These are phyloP conservation scores for Rhodofomes roseus DNA, from an alignment of 1,284 basidiomycete genomes.

Conservation along the genomic window DNA sequence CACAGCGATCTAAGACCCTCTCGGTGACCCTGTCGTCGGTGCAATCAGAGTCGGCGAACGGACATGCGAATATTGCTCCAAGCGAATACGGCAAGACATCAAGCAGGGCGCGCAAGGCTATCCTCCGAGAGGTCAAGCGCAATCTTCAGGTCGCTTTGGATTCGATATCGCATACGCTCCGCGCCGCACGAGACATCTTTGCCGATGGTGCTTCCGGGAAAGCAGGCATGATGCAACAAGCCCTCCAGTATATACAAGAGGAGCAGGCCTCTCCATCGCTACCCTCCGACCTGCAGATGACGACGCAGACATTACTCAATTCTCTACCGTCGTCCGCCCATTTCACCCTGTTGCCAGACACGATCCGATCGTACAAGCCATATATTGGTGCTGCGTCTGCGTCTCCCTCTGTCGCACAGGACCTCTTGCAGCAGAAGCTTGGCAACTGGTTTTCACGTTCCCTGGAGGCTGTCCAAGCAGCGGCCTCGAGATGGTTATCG, in stretches of 20 bases:
- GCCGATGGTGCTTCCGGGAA: slow-evolving; percentile 23
- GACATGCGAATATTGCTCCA: slow-evolving; percentile 25
- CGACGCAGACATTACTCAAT: slow-evolving; percentile 56
- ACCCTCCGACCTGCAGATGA: slow-evolving; percentile 54
- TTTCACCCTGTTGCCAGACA: slow-evolving; percentile 60
- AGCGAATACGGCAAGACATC: slow-evolving; percentile 14
- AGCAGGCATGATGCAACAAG: slow-evolving; percentile 50
- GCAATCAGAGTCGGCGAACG: slow-evolving; percentile 33
- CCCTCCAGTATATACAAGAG: slow-evolving; percentile 57
- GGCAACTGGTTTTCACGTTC: slow-evolving; percentile 59
- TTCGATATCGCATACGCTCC: slow-evolving; percentile 53
- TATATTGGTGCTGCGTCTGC: slow-evolving; percentile 64
- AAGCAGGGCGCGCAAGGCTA: slow-evolving; percentile 26
- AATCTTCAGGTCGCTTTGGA: slow-evolving; percentile 48
- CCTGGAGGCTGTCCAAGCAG: slow-evolving; percentile 38
- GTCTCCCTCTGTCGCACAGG: slow-evolving; percentile 43
- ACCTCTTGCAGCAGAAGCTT: slow-evolving; percentile 43
- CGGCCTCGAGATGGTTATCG: slow-evolving; percentile 53
- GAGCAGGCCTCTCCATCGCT: slow-evolving; percentile 35
- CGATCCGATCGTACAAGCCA: slow-evolving; percentile 66
- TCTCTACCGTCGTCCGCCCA: slow-evolving; percentile 71
- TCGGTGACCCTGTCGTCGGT: slow-evolving; percentile 38
- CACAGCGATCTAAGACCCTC: slow-evolving; percentile 69
- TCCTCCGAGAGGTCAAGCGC: slow-evolving; percentile 48
- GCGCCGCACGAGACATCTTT: slow-evolving; percentile 52